Evolutionary conservation across 2,329 filamentous ascomycete genomes (phyloP), one percentile per base, ranked within the genome.

Genomic region (Periconia digitata): DNA sequence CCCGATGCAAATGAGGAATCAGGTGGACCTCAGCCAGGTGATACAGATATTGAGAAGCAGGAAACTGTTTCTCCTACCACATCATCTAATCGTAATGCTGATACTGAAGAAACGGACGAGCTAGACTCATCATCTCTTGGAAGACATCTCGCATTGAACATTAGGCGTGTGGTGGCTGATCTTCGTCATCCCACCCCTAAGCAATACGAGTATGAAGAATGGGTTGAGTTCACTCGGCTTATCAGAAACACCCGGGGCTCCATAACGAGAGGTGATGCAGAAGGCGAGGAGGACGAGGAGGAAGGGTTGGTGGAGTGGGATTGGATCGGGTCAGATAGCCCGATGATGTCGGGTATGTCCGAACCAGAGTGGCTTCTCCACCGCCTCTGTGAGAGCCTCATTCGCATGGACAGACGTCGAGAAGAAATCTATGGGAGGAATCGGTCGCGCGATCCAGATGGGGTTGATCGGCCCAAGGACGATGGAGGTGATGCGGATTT

Each of bases 191-290:
- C 77, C 4, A 78, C 81, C 2, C 76, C 79, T 0, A 85, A 84
- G 46, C 80, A 79, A 45, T 96, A 96, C 66, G 78, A 76, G 0
- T 96, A 91, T 54, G 84, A 91, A 56, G 87, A 95, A 65, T 95
- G 91, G 92, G 87, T 87, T 0, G 89, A 89, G 75, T 94, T 90
- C 59, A 85, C 92, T 7, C 81, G 83, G 18, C 77, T 96, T 24
- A 88, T 95, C 32, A 75, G 80, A 2, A 85, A 85, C 55, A 32
- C 10, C n/a, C 38, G 38, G 12, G 22, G 24, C 24, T 13, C 38
- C 6, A 20, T 10, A n/a, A 74, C 75, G 2, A 45, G 48, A 13
- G 45, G 41, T 7, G 49, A 46, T 1, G 15, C 40, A 10, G 38
- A 47, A 32, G 58, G 70, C 2, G 59, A 64, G 2, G 75, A 79